These are phyloP conservation scores for Imleria badia DNA, from an alignment of 768 basidiomycete species.

Conservation along the genomic window DNA sequence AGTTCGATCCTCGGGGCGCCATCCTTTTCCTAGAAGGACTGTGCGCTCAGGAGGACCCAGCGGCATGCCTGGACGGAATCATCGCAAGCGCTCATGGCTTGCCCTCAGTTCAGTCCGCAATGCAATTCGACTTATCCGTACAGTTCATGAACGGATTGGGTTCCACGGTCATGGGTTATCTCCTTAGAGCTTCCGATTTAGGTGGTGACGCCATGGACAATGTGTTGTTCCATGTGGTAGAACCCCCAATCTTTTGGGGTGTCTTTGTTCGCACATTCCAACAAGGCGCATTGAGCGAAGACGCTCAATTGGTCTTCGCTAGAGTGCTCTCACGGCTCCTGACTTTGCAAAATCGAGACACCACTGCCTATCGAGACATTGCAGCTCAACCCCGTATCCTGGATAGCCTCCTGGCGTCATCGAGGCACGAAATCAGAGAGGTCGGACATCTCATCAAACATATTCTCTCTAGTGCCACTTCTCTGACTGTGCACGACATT, in stretches of 20 bases:
- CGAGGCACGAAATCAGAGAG: slow-evolving; percentile 25
- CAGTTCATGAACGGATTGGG: slow-evolving; percentile 45
- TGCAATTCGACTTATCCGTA: slow-evolving; percentile 38
- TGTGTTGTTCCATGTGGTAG: slow-evolving; percentile 43
- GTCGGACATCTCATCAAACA: slow-evolving; percentile 43
- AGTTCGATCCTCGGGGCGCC: slow-evolving; percentile 22
- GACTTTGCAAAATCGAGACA: slow-evolving; percentile 33
- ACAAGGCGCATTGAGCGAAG: slow-evolving; percentile 29
- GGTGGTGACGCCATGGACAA: slow-evolving; percentile 41
- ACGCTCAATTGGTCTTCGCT: slow-evolving; percentile 41
- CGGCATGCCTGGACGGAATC: slow-evolving; percentile 39
- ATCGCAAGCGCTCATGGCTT: slow-evolving; percentile 39
- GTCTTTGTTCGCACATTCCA: slow-evolving; percentile 35
- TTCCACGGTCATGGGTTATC: slow-evolving; percentile 36
- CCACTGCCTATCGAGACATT: slow-evolving; percentile 38
- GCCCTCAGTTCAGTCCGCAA: slow-evolving; percentile 37
- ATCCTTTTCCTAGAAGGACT: slow-evolving; percentile 47
- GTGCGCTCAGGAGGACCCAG: slow-evolving; percentile 40
- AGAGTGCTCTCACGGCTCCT: slow-evolving; percentile 50
- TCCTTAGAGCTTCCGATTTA: slow-evolving; percentile 40
- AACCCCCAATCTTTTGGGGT: slow-evolving; percentile 54
- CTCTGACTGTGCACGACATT: slow-evolving; percentile 14
- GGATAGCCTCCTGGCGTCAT: slow-evolving; percentile 25
- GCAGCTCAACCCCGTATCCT: slow-evolving; percentile 33
- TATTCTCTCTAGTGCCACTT: slow-evolving; percentile 26